Conservation (phyloP, 108 stramenopile species). For the Cylindrotheca fusiformis region DNA sequence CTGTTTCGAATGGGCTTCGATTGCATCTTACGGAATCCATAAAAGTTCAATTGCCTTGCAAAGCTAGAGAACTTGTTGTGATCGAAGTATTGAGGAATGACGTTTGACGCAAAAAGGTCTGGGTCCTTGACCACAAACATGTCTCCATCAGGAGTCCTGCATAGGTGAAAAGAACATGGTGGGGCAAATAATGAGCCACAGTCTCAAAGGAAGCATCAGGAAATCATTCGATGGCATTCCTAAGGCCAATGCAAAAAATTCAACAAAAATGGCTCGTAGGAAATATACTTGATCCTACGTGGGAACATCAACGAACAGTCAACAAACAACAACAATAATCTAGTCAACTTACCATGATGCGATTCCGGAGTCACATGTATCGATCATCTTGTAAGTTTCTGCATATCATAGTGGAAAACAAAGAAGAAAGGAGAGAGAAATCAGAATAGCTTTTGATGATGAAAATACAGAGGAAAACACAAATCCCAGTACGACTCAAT, state of each 20-base stretch:
- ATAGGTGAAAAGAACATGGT: neutral
- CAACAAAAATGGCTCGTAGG: neutral
- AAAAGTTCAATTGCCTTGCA: constrained; percentile 70
- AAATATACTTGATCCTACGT: constrained; percentile 7
- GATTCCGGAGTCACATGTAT: constrained; percentile 66
- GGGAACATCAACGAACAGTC: constrained; percentile 17
- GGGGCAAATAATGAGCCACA: neutral
- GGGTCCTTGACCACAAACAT: constrained; percentile 89
- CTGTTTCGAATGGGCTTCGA: constrained; percentile 83
- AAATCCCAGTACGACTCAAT: neutral
- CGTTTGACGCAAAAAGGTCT: constrained; percentile 50
- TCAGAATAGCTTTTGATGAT: neutral
- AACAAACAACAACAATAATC: constrained; percentile 1
- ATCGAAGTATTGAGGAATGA: constrained; percentile 88
- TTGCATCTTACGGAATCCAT: constrained; percentile 86
- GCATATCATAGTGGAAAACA: neutral
- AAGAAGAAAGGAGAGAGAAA: neutral
- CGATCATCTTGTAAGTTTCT: constrained; percentile 87
- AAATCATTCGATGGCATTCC: neutral
- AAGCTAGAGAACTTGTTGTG: constrained; percentile 76
- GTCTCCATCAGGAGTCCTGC: constrained; percentile 73
- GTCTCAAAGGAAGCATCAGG: neutral
- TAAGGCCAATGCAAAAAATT: neutral
- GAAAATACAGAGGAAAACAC: neutral
- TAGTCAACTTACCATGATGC: constrained; percentile 58